A percentile compares a stretch with the other conserved stretches of the same genome.
These are phyloP conservation scores for Entomophthora muscae DNA, from an alignment of 371 early-diverging fungal genomes.

Conservation along the genomic window DNA sequence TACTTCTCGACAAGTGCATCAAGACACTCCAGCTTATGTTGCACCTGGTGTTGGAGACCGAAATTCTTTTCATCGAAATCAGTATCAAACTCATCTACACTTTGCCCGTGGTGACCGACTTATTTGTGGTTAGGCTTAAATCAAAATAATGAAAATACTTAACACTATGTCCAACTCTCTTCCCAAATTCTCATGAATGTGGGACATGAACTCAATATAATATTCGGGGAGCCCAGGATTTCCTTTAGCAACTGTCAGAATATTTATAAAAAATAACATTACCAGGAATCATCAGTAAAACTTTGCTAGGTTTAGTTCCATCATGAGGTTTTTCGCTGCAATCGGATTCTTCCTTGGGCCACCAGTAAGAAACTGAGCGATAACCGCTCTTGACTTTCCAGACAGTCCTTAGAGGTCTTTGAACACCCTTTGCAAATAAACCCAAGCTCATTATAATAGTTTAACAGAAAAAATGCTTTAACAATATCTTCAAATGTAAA, in stretches of 20 bases:
- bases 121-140: too few species aligned
- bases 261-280: not conserved
- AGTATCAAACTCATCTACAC: not conserved
- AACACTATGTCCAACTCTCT: constrained; percentile 1
- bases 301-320: not conserved
- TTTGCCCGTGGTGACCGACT: constrained; percentile 8
- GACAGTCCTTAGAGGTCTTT: not conserved
- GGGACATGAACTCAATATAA: constrained; percentile 4
- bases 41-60: constrained; percentile 38
- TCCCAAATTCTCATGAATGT: not conserved
- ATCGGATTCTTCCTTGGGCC: not conserved
- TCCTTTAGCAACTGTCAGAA: not conserved
- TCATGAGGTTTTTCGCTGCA: not conserved
- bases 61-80: constrained; percentile 13
- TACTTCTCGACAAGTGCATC: constrained; percentile 26
- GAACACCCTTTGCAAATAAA: not conserved
- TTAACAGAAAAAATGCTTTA: not conserved
- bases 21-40: constrained; percentile 40
- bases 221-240: constrained; percentile 6
- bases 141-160: not conserved
- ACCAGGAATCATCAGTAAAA: constrained; percentile 3
- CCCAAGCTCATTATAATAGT: not conserved
- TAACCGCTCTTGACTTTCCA: not conserved
- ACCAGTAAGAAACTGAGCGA: not conserved
- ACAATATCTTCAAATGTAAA: too few species aligned